These are phyloP conservation scores for Edaphochlamys debaryana DNA, from an alignment of 139 green algal species.

Conservation along the genomic window DNA sequence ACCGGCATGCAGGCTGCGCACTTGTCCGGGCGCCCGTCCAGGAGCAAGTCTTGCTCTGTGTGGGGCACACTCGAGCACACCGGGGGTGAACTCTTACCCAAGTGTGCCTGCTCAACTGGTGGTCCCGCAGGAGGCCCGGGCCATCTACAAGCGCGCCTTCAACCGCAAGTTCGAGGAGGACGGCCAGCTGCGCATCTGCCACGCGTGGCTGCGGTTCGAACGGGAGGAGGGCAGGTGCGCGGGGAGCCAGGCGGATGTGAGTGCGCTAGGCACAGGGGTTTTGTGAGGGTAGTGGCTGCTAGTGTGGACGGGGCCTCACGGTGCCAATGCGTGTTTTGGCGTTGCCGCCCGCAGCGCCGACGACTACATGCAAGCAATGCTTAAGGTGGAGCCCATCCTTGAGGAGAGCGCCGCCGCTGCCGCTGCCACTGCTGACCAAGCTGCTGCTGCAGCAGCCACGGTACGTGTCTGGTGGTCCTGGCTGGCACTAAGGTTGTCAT, in stretches of 20 bases:
- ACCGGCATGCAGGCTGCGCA: too few relatives aligned
- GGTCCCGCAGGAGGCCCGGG: conserved; percentile 28
- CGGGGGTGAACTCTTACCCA: too few relatives aligned
- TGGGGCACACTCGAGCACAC: too few relatives aligned
- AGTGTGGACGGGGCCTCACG: too few relatives aligned
- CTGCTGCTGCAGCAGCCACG: conserved; percentile 56
- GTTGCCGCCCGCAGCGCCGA: conserved; percentile 51
- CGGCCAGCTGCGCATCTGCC: conserved; percentile 66
- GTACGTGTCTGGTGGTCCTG: conserved; percentile 4
- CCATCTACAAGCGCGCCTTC: conserved; percentile 49
- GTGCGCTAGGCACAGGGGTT: too few relatives aligned
- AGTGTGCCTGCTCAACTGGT: too few relatives aligned
- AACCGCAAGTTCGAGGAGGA: conserved; percentile 60
- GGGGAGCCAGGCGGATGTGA: neutral
- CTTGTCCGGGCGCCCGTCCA: too few relatives aligned
- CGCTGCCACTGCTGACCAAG: conserved; percentile 44
- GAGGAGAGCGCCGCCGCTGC: conserved; percentile 63
- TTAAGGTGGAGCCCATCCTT: conserved; percentile 76
- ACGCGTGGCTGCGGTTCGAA: conserved; percentile 88
- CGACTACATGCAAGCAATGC: conserved; percentile 54
- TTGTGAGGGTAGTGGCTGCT: too few relatives aligned
- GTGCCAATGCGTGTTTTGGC: too few relatives aligned
- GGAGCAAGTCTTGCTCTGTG: too few relatives aligned
- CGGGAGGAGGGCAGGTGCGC: conserved; percentile 79
- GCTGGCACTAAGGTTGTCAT: neutral